phyloP scores from a whole-genome alignment of 345 rosid genomes.

The Populus simonii region DNA sequence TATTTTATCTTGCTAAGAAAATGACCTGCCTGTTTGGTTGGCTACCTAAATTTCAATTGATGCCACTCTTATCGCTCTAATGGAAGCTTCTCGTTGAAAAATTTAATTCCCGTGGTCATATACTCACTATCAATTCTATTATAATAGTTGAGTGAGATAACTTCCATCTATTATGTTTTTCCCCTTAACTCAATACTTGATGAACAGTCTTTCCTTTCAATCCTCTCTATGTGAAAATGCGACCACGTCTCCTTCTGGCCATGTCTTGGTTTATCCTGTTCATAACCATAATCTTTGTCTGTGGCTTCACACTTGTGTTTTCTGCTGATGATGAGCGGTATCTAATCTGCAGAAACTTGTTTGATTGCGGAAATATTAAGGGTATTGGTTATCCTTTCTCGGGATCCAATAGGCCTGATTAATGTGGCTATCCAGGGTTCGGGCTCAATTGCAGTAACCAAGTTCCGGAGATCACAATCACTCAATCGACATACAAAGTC shows the following conservation, averaged over 20 bases:
- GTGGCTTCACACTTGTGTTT: background rate
- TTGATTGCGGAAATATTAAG: conserved; percentile 24
- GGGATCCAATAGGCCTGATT: conserved; percentile 16
- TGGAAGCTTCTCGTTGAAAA: background rate
- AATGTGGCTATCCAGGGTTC: conserved; percentile 31
- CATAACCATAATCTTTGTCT: background rate
- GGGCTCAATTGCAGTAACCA: conserved; percentile 19
- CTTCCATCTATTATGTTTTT: background rate
- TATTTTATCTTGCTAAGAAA: background rate
- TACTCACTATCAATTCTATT: background rate
- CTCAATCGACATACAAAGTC: conserved; percentile 22
- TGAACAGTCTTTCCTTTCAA: background rate
- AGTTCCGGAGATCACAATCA: conserved; percentile 23
- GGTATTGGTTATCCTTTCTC: conserved; percentile 36
- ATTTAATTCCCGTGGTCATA: background rate
- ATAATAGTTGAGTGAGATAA: background rate
- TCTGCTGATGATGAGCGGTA: conserved; percentile 3
- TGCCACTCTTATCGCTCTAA: background rate
- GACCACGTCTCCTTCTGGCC: background rate
- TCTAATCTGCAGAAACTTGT: conserved; percentile 18
- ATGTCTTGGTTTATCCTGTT: background rate
- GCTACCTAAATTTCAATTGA: background rate
- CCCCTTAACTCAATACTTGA: background rate
- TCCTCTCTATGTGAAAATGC: background rate
- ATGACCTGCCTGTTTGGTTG: background rate